Evolutionary conservation across 2,329 filamentous ascomycete genomes (phyloP).

Genomic region (Neodidymelliopsis sp.): DNA sequence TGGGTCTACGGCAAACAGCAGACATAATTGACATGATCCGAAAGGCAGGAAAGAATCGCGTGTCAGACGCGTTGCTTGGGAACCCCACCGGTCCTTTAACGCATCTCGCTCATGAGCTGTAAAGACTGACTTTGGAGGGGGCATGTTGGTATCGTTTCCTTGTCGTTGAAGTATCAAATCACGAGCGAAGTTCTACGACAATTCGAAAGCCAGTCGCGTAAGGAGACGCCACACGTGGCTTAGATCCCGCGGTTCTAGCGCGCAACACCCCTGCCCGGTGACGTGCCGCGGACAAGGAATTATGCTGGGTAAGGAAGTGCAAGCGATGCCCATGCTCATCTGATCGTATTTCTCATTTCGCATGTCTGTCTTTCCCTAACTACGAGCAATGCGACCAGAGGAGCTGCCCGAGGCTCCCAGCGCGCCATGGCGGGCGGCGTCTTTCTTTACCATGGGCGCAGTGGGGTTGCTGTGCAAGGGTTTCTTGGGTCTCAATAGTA

Average conservation of each 20-base stretch:
- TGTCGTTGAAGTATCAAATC: constrained; percentile 3
- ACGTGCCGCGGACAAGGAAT: constrained; percentile 21
- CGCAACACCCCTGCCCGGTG: constrained; percentile 26
- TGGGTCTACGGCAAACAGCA: constrained; percentile 80
- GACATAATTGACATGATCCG: constrained; percentile 85
- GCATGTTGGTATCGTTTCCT: constrained; percentile 26
- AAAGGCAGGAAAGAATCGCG: constrained; percentile 94
- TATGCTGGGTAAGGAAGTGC: constrained; percentile 11
- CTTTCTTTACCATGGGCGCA: constrained; percentile 76
- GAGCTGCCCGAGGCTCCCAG: constrained; percentile 60
- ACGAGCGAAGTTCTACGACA: constrained; percentile 3
- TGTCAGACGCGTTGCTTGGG: constrained; percentile 80
- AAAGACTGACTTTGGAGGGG: constrained; percentile 68
- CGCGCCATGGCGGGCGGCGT: constrained; percentile 74
- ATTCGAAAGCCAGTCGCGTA: constrained; percentile 15
- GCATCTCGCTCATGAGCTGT: constrained; percentile 88
- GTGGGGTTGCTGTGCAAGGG: constrained; percentile 73
- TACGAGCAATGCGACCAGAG: constrained; percentile 50
- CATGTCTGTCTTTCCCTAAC: constrained; percentile 25
- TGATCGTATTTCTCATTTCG: constrained; percentile 11
- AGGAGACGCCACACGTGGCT: constrained; percentile 26
- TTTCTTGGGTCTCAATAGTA: constrained; percentile 78
- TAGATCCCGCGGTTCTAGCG: no score
- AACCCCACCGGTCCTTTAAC: constrained; percentile 82
- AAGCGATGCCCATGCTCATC: constrained; percentile 6